Evolutionary conservation across 78 protist species (phyloP).

Genomic region (Dictyostelium capitatum): DNA sequence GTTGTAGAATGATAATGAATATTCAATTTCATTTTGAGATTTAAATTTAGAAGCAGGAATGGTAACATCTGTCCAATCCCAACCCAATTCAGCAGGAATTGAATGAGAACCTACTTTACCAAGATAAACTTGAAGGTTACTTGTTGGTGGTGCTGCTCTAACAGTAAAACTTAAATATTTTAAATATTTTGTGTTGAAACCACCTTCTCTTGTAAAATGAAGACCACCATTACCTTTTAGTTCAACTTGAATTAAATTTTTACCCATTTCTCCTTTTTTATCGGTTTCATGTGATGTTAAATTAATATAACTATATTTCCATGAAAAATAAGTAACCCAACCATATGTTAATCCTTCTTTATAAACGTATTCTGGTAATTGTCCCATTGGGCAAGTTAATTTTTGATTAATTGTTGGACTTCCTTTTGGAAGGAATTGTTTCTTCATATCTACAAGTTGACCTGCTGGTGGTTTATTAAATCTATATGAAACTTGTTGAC

Average conservation of each 20-base stretch:
- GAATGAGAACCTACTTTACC: neutral
- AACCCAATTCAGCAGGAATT: neutral
- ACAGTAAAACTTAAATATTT: neutral
- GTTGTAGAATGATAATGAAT: neutral
- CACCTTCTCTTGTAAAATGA: conserved; percentile 50
- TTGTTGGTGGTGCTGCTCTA: conserved; percentile 6
- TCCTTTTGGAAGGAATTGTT: conserved; percentile 27
- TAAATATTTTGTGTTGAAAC: conserved; percentile 41
- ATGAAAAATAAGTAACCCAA: conserved; percentile 7
- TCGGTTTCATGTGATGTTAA: neutral
- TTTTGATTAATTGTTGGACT: neutral
- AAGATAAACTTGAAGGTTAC: neutral
- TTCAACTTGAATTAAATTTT: conserved; percentile 6
- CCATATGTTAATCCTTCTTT: conserved; percentile 41
- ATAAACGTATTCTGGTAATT: conserved; percentile 45
- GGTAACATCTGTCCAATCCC: neutral
- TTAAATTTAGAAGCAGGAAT: neutral
- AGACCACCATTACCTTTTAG: neutral
- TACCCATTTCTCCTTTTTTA: neutral
- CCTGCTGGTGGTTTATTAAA: conserved; percentile 19
- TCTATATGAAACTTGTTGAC: neutral
- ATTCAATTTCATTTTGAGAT: neutral
- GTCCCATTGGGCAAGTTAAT: conserved; percentile 20
- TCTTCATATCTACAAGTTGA: neutral
- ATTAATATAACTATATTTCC: conserved; percentile 3